Percentiles rank a stretch among this genome's conserved stretches.
Conservation (phyloP, 2,329 filamentous ascomycete genomes). For the Pseudodiploospora longispora region DNA sequence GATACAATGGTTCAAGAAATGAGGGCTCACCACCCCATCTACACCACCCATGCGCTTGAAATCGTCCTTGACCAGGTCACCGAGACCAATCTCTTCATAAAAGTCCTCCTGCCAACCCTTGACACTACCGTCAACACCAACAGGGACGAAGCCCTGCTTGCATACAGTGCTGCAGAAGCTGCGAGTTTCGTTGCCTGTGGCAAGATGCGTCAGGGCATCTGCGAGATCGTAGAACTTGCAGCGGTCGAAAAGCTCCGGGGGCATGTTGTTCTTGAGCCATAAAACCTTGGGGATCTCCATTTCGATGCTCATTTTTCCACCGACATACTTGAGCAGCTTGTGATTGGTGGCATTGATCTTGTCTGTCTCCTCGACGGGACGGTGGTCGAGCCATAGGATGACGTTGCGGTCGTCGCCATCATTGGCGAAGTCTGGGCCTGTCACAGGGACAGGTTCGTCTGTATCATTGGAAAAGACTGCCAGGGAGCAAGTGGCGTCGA, state of each 20-base stretch:
- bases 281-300: constrained; percentile 99
- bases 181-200: constrained; percentile 82
- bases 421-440: constrained; percentile 69
- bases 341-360: constrained; percentile 90
- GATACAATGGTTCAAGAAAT: constrained; percentile 13
- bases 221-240: constrained; percentile 97
- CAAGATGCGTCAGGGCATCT: constrained; percentile 88
- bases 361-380: constrained; percentile 81
- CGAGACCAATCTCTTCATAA: constrained; percentile 75
- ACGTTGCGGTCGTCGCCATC: constrained; percentile 85
- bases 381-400: constrained; percentile 94
- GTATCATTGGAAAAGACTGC: constrained; percentile 84
- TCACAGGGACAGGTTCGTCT: constrained; percentile 85
- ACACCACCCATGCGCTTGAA: constrained; percentile 94
- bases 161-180: constrained; percentile 96
- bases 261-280: constrained; percentile 99
- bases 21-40: constrained; percentile 75
- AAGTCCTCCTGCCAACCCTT: constrained; percentile 99
- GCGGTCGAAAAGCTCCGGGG: constrained; percentile 75
- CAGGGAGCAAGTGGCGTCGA: constrained; percentile 97
- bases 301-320: constrained; percentile 97
- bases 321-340: constrained; percentile 90
- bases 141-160: constrained; percentile 93
- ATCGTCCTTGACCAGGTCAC: constrained; percentile 73
- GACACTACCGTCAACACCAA: constrained; percentile 93